phyloP scores from a whole-genome alignment of 169 alveolate species.

The Plasmodium relictum region DNA sequence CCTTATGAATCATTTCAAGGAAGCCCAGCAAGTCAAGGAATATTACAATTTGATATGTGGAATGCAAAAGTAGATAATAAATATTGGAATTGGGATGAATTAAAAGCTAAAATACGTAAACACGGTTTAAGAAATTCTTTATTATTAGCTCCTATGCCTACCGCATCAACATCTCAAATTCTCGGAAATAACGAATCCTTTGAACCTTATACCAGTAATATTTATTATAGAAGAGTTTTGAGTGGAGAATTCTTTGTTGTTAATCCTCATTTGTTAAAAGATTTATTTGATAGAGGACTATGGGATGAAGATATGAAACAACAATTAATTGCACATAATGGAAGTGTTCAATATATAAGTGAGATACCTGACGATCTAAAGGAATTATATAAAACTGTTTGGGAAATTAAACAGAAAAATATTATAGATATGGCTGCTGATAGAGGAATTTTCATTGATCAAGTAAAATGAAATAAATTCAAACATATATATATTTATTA shows the following conservation, averaged over 20 bases:
- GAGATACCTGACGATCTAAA: constrained; percentile 94
- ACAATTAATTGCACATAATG: constrained; percentile 96
- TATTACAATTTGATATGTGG: constrained; percentile 98
- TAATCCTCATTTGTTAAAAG: constrained; percentile 97
- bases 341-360: constrained; percentile 94
- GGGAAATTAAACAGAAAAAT: constrained; percentile 98
- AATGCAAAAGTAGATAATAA: constrained; percentile 88
- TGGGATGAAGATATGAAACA: constrained; percentile 96
- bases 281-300: constrained; percentile 94
- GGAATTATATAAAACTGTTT: constrained; percentile 96
- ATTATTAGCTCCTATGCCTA: constrained; percentile 99
- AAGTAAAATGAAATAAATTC: constrained; percentile 9
- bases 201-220: constrained; percentile 98
- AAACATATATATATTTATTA: neutral
- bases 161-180: constrained; percentile 98
- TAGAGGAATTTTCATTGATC: constrained; percentile 95
- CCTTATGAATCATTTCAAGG: constrained; percentile 96
- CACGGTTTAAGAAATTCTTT: constrained; percentile 98
- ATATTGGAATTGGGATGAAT: constrained; percentile 96
- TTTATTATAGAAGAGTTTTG: constrained; percentile 98
- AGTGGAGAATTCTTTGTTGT: constrained; percentile 98
- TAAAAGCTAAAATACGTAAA: constrained; percentile 91
- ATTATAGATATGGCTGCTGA: constrained; percentile 98
- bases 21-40: constrained; percentile 97
- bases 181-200: constrained; percentile 98